These are phyloP conservation scores for Penicillium cataractarum DNA, from an alignment of 495 filamentous ascomycete species.

Conservation along the genomic window DNA sequence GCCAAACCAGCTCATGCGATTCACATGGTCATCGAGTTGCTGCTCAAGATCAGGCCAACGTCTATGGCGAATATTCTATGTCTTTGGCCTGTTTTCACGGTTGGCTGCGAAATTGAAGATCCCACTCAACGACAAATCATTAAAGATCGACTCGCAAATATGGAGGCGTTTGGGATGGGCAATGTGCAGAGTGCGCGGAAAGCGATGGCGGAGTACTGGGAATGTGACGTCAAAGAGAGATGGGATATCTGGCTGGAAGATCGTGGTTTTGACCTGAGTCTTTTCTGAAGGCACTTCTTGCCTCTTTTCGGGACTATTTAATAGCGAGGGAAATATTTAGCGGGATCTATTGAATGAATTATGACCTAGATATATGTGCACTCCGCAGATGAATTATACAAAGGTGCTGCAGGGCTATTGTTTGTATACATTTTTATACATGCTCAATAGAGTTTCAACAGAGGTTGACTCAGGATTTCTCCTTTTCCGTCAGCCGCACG, in stretches of 20 bases:
- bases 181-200: conserved; percentile 15
- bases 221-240: conserved; percentile 9
- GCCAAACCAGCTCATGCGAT: conserved; percentile 13
- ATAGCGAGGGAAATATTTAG: neutral
- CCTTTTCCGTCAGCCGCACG: neutral
- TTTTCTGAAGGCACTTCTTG: conserved; percentile 2
- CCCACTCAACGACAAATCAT: conserved; percentile 7
- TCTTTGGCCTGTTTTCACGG: conserved; percentile 13
- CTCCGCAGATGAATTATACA: neutral
- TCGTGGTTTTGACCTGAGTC: conserved; percentile 6
- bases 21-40: conserved; percentile 11
- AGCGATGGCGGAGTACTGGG: conserved; percentile 15
- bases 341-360: conserved; percentile 1
- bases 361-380: neutral
- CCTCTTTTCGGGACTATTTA: neutral
- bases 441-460: neutral
- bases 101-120: conserved; percentile 15
- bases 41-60: conserved; percentile 7
- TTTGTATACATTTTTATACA: neutral
- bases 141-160: conserved; percentile 1
- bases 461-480: neutral
- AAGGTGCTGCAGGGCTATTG: neutral
- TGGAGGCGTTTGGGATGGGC: conserved; percentile 14
- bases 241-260: conserved; percentile 15
- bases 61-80: conserved; percentile 12